Evolutionary conservation across 176 grass and related monocot genomes (phyloP), one percentile per base, ranked within the genome.

Genomic region (Aegilops umbellulata): DNA sequence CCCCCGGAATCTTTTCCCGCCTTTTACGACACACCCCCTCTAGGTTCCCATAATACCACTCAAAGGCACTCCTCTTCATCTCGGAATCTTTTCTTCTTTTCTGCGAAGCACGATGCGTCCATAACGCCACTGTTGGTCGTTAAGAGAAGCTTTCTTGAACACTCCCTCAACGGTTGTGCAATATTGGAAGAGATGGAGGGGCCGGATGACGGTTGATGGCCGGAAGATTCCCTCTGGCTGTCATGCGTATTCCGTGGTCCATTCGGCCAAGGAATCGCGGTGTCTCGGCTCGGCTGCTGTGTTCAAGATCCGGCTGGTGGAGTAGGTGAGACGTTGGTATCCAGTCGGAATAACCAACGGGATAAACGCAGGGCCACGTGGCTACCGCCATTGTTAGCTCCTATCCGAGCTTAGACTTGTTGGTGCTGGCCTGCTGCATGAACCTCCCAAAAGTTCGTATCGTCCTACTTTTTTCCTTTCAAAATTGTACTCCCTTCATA

Each of bases 1-100:
- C 79, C 60, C 81, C 23, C 5, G 77, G 80, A 82, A 89, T 86
- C 75, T 89, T 87, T 66, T 26, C 60, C 20, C 16, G 0, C 8
- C 3, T 60, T 76, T 78, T 27, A 4, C 25, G 0, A 0, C 4
- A 0, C 0, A 1, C 10, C 22, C 53, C 83, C 30, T 78, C n/a
- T 0, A 0, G 0, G 0, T 70, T 13, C 7, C 8, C 16, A 0
- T 36, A 19, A 7, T 44, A 29, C 4, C 7, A 36, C 1, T 22
- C 10, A 32, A 32, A 1, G 4, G 10, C 46, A 8, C 46, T 76
- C 3, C 5, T 14, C 5, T 14, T 11, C 36, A 1, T 2, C 51
- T 17, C 47, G 47, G 47, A 6, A 17, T 51, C 47, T 17, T 6
- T n/a, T n/a, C n/a, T 3, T 31, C 30, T 31, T 34, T 34, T 2